phyloP scores from a whole-genome alignment of 1,284 basidiomycete species.

The Tilletia walkeri region DNA sequence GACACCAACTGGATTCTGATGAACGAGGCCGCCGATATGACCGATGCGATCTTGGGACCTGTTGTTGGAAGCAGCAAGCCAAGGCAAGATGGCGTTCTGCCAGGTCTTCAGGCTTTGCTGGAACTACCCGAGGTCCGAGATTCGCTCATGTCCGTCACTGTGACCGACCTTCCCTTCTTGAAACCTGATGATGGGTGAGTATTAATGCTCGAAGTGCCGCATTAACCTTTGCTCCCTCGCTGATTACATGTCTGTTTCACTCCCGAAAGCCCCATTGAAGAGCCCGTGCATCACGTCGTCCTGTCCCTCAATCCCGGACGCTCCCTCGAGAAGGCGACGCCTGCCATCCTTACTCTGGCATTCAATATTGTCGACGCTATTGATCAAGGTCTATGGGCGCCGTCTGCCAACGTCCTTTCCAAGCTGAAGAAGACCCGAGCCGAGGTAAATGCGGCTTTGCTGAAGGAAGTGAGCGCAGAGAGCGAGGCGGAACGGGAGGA shows the following conservation, averaged over 20 bases:
- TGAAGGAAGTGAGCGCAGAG: constrained; percentile 35
- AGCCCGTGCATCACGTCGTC: constrained; percentile 38
- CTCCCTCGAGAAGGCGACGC: constrained; percentile 26
- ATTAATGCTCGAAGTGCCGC: not conserved
- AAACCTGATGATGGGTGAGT: constrained; percentile 29
- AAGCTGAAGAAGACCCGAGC: constrained; percentile 44
- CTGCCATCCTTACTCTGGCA: constrained; percentile 43
- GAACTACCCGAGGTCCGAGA: constrained; percentile 31
- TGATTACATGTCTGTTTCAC: not conserved
- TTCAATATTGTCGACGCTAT: constrained; percentile 51
- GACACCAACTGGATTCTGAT: constrained; percentile 47
- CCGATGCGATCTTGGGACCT: constrained; percentile 45
- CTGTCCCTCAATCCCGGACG: constrained; percentile 44
- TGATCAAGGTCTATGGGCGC: constrained; percentile 23
- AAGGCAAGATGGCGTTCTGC: constrained; percentile 6
- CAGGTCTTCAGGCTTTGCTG: constrained; percentile 40
- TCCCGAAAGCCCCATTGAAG: constrained; percentile 27
- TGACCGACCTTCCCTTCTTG: constrained; percentile 44
- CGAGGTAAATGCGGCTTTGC: constrained; percentile 40
- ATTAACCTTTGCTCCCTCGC: not conserved
- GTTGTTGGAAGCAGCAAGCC: constrained; percentile 10
- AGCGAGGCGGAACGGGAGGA: constrained; percentile 43
- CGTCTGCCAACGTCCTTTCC: constrained; percentile 28
- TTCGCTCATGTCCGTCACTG: constrained; percentile 45
- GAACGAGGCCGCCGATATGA: constrained; percentile 46